Evolutionary conservation across 2,329 filamentous ascomycete species (phyloP), one percentile per base, ranked within the genome.

Genomic region (Fusarium subtropicale): DNA sequence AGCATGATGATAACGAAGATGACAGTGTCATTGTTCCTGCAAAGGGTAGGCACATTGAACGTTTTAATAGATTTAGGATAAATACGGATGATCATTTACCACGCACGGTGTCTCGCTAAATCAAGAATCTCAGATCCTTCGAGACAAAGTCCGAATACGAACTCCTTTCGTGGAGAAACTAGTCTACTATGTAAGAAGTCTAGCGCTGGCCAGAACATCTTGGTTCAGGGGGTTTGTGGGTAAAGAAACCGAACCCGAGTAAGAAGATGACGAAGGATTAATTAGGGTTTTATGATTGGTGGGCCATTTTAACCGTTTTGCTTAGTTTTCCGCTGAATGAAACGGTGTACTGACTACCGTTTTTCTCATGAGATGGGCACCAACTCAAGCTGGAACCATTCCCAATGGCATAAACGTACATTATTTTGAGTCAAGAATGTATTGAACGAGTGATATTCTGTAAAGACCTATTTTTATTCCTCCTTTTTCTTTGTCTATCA

Each of bases 1-100:
- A 72, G 13, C 71, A 72, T 72, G 56, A 47, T 71, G 8, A 11
- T 2, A 9, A 16, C 13, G 10, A 12, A 15, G 9, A 33, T 26
- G 9, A 16, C 18, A 30, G n/a, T 30, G 3, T 11, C n/a, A 52
- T 3, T 3, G 20, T 7, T 41, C 6, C 22, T 13, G 3, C 24
- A n/a, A 30, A 30, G 13, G 15, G 15, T 5, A 41, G 48, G 24
- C 36, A 20, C 7, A 5, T 12, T 16, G 18, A 52, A 15, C 33
- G 28, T 28, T 50, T 52, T 52, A 52, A 28, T 41, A 26, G 26
- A 41, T 39, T 39, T 22, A 22, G 20, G 20, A 22, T 22, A 20
- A 52, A 20, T 28, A 41, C 16, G 24, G 47, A 28, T 3, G 10
- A 30, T 20, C 13, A 15, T 28, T 22, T 39, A 24, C 22, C 0